Conservation (phyloP, 1,284 basidiomycete species). For the Austropuccinia psidii region DNA sequence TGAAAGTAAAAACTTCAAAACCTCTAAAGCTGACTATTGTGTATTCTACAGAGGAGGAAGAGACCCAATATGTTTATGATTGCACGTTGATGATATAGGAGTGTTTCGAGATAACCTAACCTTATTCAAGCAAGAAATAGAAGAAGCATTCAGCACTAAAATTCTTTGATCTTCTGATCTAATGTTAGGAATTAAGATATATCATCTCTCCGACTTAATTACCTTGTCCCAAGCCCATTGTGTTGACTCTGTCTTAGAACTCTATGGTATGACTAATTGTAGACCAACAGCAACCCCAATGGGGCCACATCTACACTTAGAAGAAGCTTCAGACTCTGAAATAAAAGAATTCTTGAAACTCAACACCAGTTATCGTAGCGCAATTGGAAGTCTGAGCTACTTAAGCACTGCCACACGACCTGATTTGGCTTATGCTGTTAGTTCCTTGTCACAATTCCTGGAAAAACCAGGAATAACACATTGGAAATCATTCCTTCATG, state of each 20-base stretch:
- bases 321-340: not conserved
- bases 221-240: too few relatives aligned
- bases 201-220: too few relatives aligned
- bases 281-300: too few relatives aligned
- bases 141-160: not conserved
- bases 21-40: not conserved
- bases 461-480: not conserved
- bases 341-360: not conserved
- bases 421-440: not conserved
- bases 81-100: not conserved
- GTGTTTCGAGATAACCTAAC: not conserved
- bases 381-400: too few relatives aligned
- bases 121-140: not conserved
- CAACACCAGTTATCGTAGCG: not conserved
- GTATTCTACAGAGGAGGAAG: not conserved
- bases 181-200: conserved; percentile 16
- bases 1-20: not conserved
- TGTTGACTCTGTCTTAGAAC: too few relatives aligned
- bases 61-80: not conserved
- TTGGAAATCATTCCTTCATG: too few relatives aligned
- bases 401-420: too few relatives aligned
- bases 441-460: not conserved
- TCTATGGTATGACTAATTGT: too few relatives aligned
- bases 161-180: not conserved
- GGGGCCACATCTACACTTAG: not conserved